Conservation (phyloP, 495 filamentous ascomycete species). For the Penicillium verhagenii region DNA sequence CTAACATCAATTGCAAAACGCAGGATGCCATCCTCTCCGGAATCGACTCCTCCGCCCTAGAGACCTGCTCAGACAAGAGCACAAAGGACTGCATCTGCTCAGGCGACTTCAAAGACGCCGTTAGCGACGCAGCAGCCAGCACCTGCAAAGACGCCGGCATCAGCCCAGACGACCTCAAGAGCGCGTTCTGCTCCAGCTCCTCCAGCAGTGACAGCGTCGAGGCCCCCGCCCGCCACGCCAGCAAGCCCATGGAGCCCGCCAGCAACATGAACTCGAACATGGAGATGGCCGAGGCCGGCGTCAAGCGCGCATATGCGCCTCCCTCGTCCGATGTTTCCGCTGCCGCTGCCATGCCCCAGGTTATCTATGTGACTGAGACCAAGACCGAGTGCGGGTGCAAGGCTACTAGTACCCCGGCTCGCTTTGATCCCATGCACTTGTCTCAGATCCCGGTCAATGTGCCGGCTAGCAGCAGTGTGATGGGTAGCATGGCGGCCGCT, state of each 20-base stretch:
- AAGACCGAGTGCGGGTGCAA: conserved; percentile 25
- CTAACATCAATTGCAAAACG: too few species aligned
- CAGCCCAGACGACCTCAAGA: conserved; percentile 7
- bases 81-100: conserved; percentile 19
- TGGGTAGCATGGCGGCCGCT: conserved; percentile 9
- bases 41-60: conserved; percentile 6
- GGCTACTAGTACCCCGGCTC: conserved; percentile 13
- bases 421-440: conserved; percentile 10
- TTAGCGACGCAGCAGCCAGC: conserved; percentile 1
- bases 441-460: conserved; percentile 28
- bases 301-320: conserved; percentile 22
- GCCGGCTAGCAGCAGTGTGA: conserved; percentile 20
- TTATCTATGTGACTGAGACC: conserved; percentile 28
- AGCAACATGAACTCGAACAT: background rate
- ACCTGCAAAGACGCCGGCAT: conserved; percentile 16
- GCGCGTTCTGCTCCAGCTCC: conserved; percentile 9
- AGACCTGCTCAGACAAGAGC: conserved; percentile 11
- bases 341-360: conserved; percentile 6
- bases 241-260: conserved; percentile 24
- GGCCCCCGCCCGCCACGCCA: conserved; percentile 21
- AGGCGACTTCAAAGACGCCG: conserved; percentile 9
- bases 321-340: background rate
- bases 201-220: background rate
- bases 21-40: conserved; percentile 12
- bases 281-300: background rate